Percentiles rank a stretch among this genome's conserved stretches.
Conservation (phyloP, 257 asterid species). For the Solanum bulbocastanum region DNA sequence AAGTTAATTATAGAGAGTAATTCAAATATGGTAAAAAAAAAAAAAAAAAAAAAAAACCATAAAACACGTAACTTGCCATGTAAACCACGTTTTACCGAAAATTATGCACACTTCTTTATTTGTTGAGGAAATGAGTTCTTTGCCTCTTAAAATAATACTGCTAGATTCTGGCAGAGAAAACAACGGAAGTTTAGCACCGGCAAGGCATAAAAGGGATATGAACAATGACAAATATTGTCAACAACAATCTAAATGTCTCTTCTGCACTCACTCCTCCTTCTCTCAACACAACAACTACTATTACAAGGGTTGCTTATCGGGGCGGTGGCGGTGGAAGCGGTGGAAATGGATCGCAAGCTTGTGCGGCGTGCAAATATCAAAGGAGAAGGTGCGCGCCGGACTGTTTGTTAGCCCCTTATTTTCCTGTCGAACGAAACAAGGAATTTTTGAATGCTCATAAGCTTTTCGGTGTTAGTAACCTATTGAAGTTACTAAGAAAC, state of each 20-base stretch:
- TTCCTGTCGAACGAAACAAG: constrained; percentile 21
- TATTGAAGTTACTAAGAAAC: neutral
- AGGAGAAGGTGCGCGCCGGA: constrained; percentile 26
- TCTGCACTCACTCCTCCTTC: neutral
- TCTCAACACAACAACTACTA: neutral
- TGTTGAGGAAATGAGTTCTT: neutral
- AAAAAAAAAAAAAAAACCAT: neutral
- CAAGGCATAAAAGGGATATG: neutral
- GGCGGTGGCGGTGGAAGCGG: neutral
- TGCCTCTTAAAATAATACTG: neutral
- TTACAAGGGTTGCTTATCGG: neutral
- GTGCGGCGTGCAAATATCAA: constrained; percentile 54
- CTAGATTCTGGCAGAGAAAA: neutral
- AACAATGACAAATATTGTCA: neutral
- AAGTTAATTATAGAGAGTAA: neutral
- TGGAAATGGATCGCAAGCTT: constrained; percentile 12
- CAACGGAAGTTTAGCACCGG: neutral
- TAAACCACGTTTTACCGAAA: neutral
- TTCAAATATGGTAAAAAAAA: neutral
- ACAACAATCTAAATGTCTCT: neutral
- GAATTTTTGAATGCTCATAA: constrained; percentile 28
- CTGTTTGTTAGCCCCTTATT: constrained; percentile 29
- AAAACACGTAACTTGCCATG: neutral
- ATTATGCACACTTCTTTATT: neutral
- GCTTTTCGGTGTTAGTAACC: constrained; percentile 26